Percentiles rank a stretch among this genome's conserved stretches.
Conservation (phyloP, 176 grass and related monocot species). For the Hyparrhenia diplandra region DNA sequence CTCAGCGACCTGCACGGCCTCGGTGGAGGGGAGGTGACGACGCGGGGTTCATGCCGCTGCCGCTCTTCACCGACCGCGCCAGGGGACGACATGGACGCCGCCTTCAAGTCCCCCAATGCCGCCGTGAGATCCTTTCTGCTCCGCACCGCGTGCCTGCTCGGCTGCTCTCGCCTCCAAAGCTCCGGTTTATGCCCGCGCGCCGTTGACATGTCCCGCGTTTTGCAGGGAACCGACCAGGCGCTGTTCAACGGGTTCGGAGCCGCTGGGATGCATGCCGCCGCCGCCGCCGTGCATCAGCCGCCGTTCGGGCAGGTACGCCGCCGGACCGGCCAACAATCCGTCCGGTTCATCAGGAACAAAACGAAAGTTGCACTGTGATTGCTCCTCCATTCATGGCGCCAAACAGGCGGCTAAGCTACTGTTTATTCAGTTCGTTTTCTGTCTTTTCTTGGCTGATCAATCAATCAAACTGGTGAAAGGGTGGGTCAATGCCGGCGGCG, state of each 20-base stretch:
- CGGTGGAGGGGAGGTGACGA: conserved; percentile 1
- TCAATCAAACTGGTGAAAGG: conserved; percentile 25
- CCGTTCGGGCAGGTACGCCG: conserved; percentile 41
- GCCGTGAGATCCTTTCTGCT: conserved; percentile 25
- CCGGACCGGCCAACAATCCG: background rate
- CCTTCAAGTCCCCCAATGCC: conserved; percentile 65
- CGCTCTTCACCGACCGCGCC: conserved; percentile 49
- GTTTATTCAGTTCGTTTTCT: background rate
- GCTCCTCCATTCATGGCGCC: background rate
- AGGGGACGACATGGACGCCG: conserved; percentile 47
- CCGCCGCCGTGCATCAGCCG: conserved; percentile 16
- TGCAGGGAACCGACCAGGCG: conserved; percentile 35
- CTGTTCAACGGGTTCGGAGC: conserved; percentile 44
- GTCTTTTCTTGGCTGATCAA: background rate
- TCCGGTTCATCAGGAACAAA: background rate
- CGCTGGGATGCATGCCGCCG: conserved; percentile 23
- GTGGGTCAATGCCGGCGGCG: conserved; percentile 48
- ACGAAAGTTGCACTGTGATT: background rate
- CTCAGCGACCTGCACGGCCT: conserved; percentile 46
- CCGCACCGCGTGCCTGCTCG: background rate
- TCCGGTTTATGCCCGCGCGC: background rate
- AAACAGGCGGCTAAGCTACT: background rate
- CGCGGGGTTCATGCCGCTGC: conserved; percentile 49
- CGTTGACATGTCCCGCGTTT: background rate
- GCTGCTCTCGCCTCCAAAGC: background rate